Base-by-base conservation (phyloP, 2,329 filamentous ascomycete species). In the Amylocarpus encephaloides region DNA sequence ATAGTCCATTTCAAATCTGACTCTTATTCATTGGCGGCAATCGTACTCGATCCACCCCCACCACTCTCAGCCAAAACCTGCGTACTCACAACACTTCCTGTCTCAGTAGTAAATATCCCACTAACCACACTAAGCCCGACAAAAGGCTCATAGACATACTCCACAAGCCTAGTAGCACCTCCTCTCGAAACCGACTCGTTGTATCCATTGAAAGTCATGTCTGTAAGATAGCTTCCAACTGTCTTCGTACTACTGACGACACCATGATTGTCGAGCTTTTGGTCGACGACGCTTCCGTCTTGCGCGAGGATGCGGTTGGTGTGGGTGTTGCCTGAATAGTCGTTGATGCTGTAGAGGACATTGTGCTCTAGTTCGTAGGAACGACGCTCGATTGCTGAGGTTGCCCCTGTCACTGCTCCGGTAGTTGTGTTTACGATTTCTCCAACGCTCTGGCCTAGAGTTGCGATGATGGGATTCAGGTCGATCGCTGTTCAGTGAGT, bases 291-390 rank as follows among this genome's bases (percentile, higher is more conserved):
- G 50, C 69, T 71, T 36, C 78, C 78, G 55, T 76, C 74, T 63
- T 80, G 78, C 4, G 70, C 72, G 6, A 81, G 67, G 6, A 80
- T 65, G 36, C 77, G 74, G 63, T 82, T 81, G 33, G 75, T 80
- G 65, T 78, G 75, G 34, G 68, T 71, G 51, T 75, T 71, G 15
- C 78, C 77, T 12, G 68, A 69, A 63, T 80, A 83, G 68, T 83
- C 74, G 66, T 82, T 81, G 62, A 80, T 64, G 26, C 75, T 78
- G 66, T 79, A 82, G 32, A 83, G 72, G 52, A 83, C 76, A 61
- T 79, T 79, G 66, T 80, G 70, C 49, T 69, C 67, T 38, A 81
- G 65, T 42, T 77, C 73, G 65, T 73, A 76, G 48, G 42, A 66
- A 65, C 30, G 64, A 58, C 30, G 66, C 15, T 54, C 54, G 34